Conservation (phyloP, 768 basidiomycete genomes). For the Candolleomyces aberdarensis region DNA sequence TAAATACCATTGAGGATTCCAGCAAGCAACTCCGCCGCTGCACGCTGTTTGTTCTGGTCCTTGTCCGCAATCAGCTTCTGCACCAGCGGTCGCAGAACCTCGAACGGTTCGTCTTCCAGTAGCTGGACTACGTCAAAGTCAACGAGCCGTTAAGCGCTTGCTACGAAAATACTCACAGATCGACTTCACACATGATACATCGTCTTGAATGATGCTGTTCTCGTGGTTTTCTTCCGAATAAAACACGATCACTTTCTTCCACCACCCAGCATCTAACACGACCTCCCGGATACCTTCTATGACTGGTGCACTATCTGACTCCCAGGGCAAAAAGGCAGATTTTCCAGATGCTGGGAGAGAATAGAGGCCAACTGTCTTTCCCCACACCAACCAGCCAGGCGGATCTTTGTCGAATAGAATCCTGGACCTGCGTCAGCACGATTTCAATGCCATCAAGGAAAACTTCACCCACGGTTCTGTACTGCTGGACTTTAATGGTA, state of each 20-base stretch:
- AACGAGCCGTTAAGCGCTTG: not conserved
- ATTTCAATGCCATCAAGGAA: not conserved
- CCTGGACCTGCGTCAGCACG: constrained; percentile 27
- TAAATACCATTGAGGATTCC: constrained; percentile 59
- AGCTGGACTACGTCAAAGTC: constrained; percentile 56
- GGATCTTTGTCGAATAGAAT: constrained; percentile 53
- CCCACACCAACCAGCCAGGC: constrained; percentile 73
- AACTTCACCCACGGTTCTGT: constrained; percentile 43
- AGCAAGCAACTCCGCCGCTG: constrained; percentile 80
- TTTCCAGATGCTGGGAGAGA: constrained; percentile 41
- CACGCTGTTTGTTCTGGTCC: constrained; percentile 85
- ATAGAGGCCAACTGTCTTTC: constrained; percentile 41
- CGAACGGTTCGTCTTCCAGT: constrained; percentile 70
- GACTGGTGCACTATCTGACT: constrained; percentile 46
- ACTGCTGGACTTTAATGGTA: constrained; percentile 39
- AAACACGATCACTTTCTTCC: constrained; percentile 64
- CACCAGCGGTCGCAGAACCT: constrained; percentile 56
- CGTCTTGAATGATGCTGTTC: constrained; percentile 60
- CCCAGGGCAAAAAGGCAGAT: constrained; percentile 61
- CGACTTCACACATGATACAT: constrained; percentile 70
- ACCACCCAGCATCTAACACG: constrained; percentile 51
- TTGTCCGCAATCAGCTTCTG: constrained; percentile 64
- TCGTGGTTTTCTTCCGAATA: constrained; percentile 80
- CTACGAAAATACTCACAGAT: constrained; percentile 49
- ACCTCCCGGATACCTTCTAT: constrained; percentile 48